Evolutionary conservation across 2,329 filamentous ascomycete genomes (phyloP).

Genomic region (Xylaria sp.): DNA sequence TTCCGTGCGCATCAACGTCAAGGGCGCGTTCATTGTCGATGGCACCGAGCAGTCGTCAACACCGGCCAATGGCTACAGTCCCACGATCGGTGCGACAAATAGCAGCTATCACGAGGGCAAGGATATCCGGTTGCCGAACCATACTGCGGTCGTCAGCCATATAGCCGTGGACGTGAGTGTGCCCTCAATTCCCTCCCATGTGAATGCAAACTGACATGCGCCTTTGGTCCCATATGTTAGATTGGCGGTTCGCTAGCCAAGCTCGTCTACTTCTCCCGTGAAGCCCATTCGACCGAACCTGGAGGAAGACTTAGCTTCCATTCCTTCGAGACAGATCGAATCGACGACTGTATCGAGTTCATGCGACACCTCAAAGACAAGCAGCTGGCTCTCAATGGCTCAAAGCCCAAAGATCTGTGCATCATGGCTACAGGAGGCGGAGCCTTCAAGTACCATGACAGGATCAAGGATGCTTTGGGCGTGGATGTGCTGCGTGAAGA

Average conservation of each 20-base stretch:
- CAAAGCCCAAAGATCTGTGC: slow-evolving; percentile 65
- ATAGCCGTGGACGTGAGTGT: slow-evolving; percentile 84
- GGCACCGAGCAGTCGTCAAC: slow-evolving; percentile 57
- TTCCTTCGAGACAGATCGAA: slow-evolving; percentile 91
- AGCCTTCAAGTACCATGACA: slow-evolving; percentile 94
- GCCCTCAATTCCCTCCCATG: slow-evolving; percentile 7
- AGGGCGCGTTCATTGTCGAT: slow-evolving; percentile 94
- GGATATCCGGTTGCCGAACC: slow-evolving; percentile 93
- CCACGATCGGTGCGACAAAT: slow-evolving; percentile 24
- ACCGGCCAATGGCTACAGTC: slow-evolving; percentile 38
- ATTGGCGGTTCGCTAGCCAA: slow-evolving; percentile 95
- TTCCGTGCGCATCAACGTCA: slow-evolving; percentile 89
- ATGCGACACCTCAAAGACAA: slow-evolving; percentile 81
- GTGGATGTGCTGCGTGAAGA: slow-evolving; percentile 90
- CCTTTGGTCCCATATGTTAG: slow-evolving; percentile 39
- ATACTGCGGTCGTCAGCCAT: slow-evolving; percentile 92
- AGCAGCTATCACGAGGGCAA: slow-evolving; percentile 63
- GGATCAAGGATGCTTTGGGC: slow-evolving; percentile 73
- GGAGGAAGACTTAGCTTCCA: slow-evolving; percentile 92
- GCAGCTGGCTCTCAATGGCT: slow-evolving; percentile 70
- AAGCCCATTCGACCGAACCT: slow-evolving; percentile 69
- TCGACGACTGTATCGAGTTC: slow-evolving; percentile 89
- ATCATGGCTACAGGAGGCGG: slow-evolving; percentile 96
- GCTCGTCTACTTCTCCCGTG: slow-evolving; percentile 93
- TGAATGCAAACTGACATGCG: slow-evolving; percentile 4